Conservation (phyloP, 495 filamentous ascomycete species). For the Pyrenopolyporus hunteri region DNA sequence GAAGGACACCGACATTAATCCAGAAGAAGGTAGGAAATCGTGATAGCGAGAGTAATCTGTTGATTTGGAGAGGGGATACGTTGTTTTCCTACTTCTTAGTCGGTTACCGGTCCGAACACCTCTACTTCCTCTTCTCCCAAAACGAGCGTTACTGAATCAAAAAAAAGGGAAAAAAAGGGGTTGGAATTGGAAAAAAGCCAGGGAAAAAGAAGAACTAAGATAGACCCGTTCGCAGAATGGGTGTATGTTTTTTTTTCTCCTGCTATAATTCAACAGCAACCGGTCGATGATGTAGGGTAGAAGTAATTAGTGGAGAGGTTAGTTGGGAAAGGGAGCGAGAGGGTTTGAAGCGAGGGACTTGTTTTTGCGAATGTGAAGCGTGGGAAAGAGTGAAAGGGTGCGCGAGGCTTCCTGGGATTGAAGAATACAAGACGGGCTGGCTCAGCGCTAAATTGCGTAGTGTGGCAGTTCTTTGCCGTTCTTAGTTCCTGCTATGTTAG, state of each 20-base stretch:
- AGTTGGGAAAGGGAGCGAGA: not conserved
- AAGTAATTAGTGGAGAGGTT: slow-evolving; percentile 19
- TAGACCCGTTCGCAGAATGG: slow-evolving; percentile 39
- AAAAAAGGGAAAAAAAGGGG: slow-evolving; percentile 13
- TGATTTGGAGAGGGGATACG: not conserved
- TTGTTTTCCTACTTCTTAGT: slow-evolving; percentile 4
- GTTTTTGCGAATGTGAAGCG: not conserved
- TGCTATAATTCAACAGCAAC: slow-evolving; percentile 14
- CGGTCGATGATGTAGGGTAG: slow-evolving; percentile 15
- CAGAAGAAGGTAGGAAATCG: slow-evolving; percentile 23
- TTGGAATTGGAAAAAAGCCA: slow-evolving; percentile 21
- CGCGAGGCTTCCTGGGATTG: too few relatives aligned
- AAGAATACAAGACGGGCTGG: too few relatives aligned
- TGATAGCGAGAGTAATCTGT: slow-evolving; percentile 27
- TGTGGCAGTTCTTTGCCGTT: too few relatives aligned
- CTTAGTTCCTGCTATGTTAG: too few relatives aligned
- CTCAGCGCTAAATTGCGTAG: too few relatives aligned
- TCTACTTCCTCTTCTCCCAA: slow-evolving; percentile 6
- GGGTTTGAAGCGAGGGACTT: not conserved
- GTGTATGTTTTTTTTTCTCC: too few relatives aligned
- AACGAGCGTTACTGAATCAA: slow-evolving; percentile 29
- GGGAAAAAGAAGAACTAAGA: slow-evolving; percentile 3
- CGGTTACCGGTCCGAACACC: slow-evolving; percentile 27
- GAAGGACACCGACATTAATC: slow-evolving; percentile 17
- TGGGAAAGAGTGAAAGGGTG: too few relatives aligned